Conservation (phyloP, 192 early-diverging fungal species). For the Thamnidium elegans region DNA sequence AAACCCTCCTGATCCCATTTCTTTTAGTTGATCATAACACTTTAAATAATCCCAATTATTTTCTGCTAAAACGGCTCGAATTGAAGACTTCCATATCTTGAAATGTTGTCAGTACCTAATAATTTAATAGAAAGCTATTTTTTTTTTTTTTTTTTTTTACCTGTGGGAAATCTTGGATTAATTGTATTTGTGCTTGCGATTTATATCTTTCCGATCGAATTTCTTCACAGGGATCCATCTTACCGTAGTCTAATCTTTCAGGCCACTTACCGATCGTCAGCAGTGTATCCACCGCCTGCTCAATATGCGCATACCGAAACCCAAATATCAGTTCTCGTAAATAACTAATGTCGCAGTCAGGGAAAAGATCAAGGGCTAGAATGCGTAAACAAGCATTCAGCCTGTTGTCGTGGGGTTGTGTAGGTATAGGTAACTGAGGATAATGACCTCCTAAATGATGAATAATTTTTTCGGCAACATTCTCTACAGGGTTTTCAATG, state of each 20-base stretch:
- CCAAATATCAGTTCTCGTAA: constrained; percentile 26
- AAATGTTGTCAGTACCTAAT: neutral
- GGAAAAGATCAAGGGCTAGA: constrained; percentile 36
- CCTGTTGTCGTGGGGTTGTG: constrained; percentile 9
- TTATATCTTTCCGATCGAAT: constrained; percentile 20
- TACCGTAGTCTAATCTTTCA: constrained; percentile 29
- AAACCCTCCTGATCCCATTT: constrained; percentile 29
- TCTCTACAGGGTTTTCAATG: constrained; percentile 30
- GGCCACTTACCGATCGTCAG: constrained; percentile 14
- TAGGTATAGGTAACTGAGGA: constrained; percentile 25
- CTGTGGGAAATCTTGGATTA: constrained; percentile 29
- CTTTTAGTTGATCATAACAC: constrained; percentile 27
- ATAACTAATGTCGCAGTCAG: constrained; percentile 36
- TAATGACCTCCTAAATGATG: constrained; percentile 28
- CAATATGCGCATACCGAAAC: constrained; percentile 24
- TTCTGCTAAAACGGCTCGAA: constrained; percentile 45
- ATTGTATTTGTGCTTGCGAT: constrained; percentile 18
- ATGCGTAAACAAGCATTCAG: constrained; percentile 27
- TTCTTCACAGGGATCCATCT: constrained; percentile 8
- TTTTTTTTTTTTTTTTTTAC: constrained; percentile 20
- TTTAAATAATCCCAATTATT: constrained; percentile 41
- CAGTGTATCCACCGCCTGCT: constrained; percentile 20
- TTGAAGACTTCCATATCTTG: constrained; percentile 45
- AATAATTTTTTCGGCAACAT: constrained; percentile 36
- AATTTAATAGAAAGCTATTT: no score